Conservation (phyloP, 1,284 basidiomycete genomes). For the Boletellus deceptivus region DNA sequence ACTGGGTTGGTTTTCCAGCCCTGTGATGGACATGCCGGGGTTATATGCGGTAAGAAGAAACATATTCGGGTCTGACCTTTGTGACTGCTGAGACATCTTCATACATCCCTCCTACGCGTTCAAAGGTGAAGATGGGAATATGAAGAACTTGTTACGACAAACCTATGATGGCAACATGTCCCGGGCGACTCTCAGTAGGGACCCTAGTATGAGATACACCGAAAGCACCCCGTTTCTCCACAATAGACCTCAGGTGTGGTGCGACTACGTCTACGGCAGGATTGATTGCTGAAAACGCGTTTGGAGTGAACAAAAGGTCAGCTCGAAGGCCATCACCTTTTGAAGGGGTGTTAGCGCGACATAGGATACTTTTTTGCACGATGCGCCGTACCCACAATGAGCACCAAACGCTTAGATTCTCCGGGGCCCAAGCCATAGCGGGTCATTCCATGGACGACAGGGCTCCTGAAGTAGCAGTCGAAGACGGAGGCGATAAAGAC, state of each 20-base stretch:
- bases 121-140: slow-evolving; percentile 7
- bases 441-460: slow-evolving; percentile 73
- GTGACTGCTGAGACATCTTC: slow-evolving; percentile 91
- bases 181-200: slow-evolving; percentile 86
- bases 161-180: slow-evolving; percentile 89
- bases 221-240: slow-evolving; percentile 69
- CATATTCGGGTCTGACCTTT: slow-evolving; percentile 47
- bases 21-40: slow-evolving; percentile 34
- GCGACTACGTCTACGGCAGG: slow-evolving; percentile 66
- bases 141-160: slow-evolving; percentile 14
- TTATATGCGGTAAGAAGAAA: slow-evolving; percentile 6
- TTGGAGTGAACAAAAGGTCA: slow-evolving; percentile 71
- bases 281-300: slow-evolving; percentile 55
- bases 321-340: slow-evolving; percentile 82
- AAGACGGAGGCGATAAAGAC: slow-evolving; percentile 76
- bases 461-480: slow-evolving; percentile 87
- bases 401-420: slow-evolving; percentile 72
- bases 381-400: slow-evolving; percentile 67
- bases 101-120: slow-evolving; percentile 74
- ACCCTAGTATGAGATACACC: slow-evolving; percentile 87
- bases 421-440: slow-evolving; percentile 45
- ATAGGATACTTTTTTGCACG: neutral
- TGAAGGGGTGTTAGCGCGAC: neutral
- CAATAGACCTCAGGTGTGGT: slow-evolving; percentile 70
- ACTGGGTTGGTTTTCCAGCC: slow-evolving; percentile 92